Percentiles rank a stretch among this genome's conserved stretches.
phyloP scores from a whole-genome alignment of 2,329 filamentous ascomycete species.

The Rachicladosporium sp. region DNA sequence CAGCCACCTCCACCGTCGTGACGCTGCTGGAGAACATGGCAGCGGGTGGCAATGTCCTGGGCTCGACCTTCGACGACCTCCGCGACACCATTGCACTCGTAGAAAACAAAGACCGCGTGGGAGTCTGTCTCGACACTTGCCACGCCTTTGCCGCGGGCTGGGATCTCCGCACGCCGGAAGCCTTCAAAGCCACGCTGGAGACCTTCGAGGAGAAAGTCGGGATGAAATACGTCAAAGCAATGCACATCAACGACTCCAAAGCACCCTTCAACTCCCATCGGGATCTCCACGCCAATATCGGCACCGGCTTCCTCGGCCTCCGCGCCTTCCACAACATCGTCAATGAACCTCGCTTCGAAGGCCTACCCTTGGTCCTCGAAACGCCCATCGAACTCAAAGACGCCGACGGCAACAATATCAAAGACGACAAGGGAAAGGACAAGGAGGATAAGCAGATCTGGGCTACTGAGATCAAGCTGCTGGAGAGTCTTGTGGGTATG shows the following conservation, averaged over 20 bases:
- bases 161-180: conserved; percentile 64
- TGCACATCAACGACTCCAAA: conserved; percentile 95
- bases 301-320: conserved; percentile 83
- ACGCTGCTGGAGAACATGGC: conserved; percentile 96
- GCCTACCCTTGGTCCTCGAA: conserved; percentile 83
- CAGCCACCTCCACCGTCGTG: conserved; percentile 57
- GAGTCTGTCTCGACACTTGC: conserved; percentile 93
- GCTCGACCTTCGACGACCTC: conserved; percentile 74
- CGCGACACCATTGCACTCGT: conserved; percentile 70
- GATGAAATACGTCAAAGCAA: conserved; percentile 62
- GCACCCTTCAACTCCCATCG: conserved; percentile 69
- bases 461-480: conserved; percentile 87
- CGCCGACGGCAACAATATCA: conserved; percentile 44
- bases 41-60: conserved; percentile 74
- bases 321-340: conserved; percentile 83
- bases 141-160: conserved; percentile 92
- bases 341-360: conserved; percentile 65
- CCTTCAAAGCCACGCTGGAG: conserved; percentile 60
- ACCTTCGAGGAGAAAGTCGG: conserved; percentile 72
- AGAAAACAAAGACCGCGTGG: conserved; percentile 70
- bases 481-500: conserved; percentile 79
- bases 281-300: conserved; percentile 92
- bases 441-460: conserved; percentile 72
- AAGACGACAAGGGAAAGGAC: conserved; percentile 33
- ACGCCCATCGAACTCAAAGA: conserved; percentile 75